These are phyloP conservation scores for Candida nemodendra DNA, from an alignment of 805 yeast species.

Conservation along the genomic window DNA sequence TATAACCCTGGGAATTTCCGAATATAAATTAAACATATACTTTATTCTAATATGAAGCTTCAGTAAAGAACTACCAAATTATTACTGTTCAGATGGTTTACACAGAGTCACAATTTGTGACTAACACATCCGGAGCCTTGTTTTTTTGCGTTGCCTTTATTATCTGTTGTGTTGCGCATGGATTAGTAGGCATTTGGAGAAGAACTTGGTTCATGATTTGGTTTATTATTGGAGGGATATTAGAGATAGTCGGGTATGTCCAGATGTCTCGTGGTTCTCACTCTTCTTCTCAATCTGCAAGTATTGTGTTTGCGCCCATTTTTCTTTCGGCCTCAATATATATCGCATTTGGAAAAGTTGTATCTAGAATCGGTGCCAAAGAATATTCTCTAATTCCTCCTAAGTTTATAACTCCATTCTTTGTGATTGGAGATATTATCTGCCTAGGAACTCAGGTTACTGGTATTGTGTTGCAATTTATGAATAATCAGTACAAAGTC, in stretches of 20 bases:
- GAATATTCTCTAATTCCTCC: not conserved
- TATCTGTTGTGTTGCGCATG: not conserved
- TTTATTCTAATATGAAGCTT: no score
- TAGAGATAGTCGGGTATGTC: conserved; percentile 19
- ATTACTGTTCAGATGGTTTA: no score
- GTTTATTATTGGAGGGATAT: conserved; percentile 39
- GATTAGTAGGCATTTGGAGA: conserved; percentile 56
- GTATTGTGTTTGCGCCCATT: conserved; percentile 51
- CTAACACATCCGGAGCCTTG: conserved; percentile 58
- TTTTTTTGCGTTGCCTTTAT: conserved; percentile 37
- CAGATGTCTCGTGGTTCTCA: conserved; percentile 48
- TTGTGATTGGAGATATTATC: not conserved
- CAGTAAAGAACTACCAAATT: no score
- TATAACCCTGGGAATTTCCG: no score
- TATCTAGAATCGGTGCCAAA: not conserved
- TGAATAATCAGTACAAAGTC: not conserved
- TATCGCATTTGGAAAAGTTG: not conserved
- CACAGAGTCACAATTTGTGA: conserved; percentile 43
- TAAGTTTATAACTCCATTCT: not conserved
- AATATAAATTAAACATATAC: no score
- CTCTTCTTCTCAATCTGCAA: conserved; percentile 41
- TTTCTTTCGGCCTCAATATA: conserved; percentile 33
- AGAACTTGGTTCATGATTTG: conserved; percentile 34
- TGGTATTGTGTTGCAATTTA: not conserved
- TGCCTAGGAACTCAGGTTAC: not conserved